Percentiles rank a stretch among this genome's conserved stretches.
Conservation (phyloP, 1,284 basidiomycete species). For the Schizophyllum amplum region DNA sequence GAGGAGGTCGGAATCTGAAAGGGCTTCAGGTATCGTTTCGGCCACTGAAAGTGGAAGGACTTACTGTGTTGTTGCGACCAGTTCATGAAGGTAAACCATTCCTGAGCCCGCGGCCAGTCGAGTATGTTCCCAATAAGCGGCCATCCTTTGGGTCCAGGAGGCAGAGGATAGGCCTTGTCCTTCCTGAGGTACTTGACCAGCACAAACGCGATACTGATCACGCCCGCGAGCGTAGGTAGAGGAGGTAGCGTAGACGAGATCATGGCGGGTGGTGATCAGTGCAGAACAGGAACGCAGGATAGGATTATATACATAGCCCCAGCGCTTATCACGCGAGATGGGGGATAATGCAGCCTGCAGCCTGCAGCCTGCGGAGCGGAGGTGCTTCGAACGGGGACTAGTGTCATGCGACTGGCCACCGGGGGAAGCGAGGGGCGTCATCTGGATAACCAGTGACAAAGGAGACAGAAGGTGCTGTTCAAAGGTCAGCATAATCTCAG, state of each 20-base stretch:
- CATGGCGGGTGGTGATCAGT: background rate
- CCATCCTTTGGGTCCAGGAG: constrained; percentile 32
- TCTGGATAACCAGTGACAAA: background rate
- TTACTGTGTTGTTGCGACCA: constrained; percentile 35
- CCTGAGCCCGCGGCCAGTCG: constrained; percentile 30
- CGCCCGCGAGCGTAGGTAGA: background rate
- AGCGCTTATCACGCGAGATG: background rate
- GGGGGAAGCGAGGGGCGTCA: background rate
- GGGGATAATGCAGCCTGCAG: background rate
- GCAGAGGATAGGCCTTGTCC: constrained; percentile 16
- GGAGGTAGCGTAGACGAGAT: background rate
- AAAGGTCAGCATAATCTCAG: background rate
- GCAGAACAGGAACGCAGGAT: background rate
- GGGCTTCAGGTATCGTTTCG: background rate
- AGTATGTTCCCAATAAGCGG: constrained; percentile 37
- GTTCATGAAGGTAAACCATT: constrained; percentile 31
- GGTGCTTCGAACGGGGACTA: background rate
- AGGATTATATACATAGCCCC: background rate
- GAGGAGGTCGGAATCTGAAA: constrained; percentile 28
- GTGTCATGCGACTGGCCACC: background rate
- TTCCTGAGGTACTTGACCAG: background rate
- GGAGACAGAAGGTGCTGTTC: background rate
- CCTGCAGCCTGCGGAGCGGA: background rate
- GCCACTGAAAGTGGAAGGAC: background rate
- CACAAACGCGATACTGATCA: background rate